Evolutionary conservation across 2,329 filamentous ascomycete genomes (phyloP), one percentile per base, ranked within the genome.

Genomic region (Shiraia sp.): DNA sequence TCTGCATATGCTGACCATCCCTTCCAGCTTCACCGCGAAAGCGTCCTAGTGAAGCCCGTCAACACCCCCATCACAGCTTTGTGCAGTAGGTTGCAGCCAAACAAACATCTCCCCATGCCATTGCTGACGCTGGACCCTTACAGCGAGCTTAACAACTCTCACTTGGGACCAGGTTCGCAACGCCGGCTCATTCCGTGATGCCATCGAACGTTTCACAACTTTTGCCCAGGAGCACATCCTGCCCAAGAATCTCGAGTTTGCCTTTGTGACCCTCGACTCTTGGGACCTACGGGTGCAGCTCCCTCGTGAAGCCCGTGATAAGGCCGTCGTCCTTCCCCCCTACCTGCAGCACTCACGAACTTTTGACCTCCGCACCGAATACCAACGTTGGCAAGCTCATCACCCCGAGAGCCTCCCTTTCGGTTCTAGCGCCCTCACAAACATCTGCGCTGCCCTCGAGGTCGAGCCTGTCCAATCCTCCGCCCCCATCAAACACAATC

Each of bases 161-260:
- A 97, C 93, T 40, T 99, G 93, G 93, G 93, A 99, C 73, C 92
- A 99, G 76, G 93, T 99, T 69, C 88, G 92, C 70, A 95, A 92
- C 72, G 92, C 93, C 69, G 93, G 93, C 57, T 92, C 90, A 57
- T 99, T 97, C 82, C 86, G 92, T 62, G 93, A 97, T 75, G 93
- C 93, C 57, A 87, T 99, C 75, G 89, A 88, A 73, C 88, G 90
- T 60, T 96, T 99, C 75, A 91, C 96, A 73, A 80, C 86, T 51
- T 99, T 96, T 71, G 90, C 90, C 65, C 86, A 87, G 60, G 92
- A 99, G 74, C 89, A 96, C 69, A 78, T 99, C 59, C 83, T 89
- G 39, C 86, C 85, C 55, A 91, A 95, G 72, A 93, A 95, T 69
- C 82, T 93, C 67, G 92, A 96, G 64, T 99, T 99, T 69, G 91